phyloP scores from a whole-genome alignment of 176 grass and related monocot genomes.

The Zoysia pacifica region DNA sequence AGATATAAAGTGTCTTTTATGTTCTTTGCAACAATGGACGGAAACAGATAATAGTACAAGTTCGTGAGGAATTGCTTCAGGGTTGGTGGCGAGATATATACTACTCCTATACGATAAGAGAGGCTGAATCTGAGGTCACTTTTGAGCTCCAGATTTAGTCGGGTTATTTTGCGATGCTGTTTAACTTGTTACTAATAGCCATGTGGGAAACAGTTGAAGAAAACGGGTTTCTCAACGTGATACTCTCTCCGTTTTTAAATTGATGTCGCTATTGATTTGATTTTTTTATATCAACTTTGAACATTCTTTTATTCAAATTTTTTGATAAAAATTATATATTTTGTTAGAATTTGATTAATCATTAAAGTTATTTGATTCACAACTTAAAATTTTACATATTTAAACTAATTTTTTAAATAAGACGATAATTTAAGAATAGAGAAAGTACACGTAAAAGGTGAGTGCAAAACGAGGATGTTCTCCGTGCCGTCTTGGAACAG shows the following conservation, averaged over 20 bases:
- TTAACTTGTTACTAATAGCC: background rate
- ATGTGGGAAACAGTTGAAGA: conserved; percentile 5
- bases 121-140: background rate
- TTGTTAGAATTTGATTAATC: too few species aligned
- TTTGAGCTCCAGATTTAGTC: background rate
- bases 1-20: conserved; percentile 1
- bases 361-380: too few species aligned
- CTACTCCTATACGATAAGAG: background rate
- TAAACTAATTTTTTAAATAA: background rate
- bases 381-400: too few species aligned
- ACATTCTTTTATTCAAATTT: too few species aligned
- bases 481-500: background rate
- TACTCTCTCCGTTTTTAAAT: background rate
- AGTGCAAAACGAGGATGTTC: background rate
- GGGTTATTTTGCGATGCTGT: background rate
- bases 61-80: background rate
- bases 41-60: too few species aligned
- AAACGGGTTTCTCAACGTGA: background rate
- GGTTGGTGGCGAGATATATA: conserved; percentile 12
- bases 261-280: too few species aligned
- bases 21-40: background rate
- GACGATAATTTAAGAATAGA: too few species aligned
- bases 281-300: too few species aligned
- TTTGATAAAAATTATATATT: too few species aligned
- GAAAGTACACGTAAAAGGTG: background rate